Base-by-base conservation (phyloP, 2,329 filamentous ascomycete genomes). In the Capronia coronata region DNA sequence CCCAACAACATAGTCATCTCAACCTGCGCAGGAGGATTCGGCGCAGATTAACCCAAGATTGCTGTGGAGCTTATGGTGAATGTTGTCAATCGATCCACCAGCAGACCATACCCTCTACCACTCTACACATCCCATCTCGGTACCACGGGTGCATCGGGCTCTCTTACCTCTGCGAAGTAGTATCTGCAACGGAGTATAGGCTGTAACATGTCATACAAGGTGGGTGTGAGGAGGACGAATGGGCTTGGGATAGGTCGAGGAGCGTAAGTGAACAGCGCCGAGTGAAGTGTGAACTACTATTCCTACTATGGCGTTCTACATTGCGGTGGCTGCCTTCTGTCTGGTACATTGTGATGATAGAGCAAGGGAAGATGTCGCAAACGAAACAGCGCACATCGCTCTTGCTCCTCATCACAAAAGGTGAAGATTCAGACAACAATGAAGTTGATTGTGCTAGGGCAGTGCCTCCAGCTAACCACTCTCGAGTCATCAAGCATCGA, bases 41-140 rank as follows among this genome's bases (percentile, higher is more conserved):
- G 19, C 19, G 38, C 38, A 41, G 38, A 41, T 41, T 41, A n/a
- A 41, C 38, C 34, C 34, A 37, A 41, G 38, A 23, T 41, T 41
- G 19, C 19, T 23, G 38, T 41, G 38, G 22, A 41, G 11, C 38
- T 18, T 18, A 37, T 13, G 30, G n/a, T 34, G 30, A 34, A 34
- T 34, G 19, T 39, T 3, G 38, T 23, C 4, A 41, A 41, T 19
- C 5, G 38, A 25, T 25, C 38, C 38, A 41, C 38, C 8, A 14
- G 21, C 19, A 25, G 11, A 41, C 4, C 34, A 7, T 8, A 25
- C 9, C 19, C 38, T 41, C 38, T n/a, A 19, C 38, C 38, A 10
- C 25, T 41, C 38, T 25, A 41, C 38, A 5, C 13, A 5, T 3
- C 4, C 4, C 18, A 13, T 23, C 25, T 3, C 38, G 2, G 13